Percentiles rank a stretch among this genome's conserved stretches.
Evolutionary conservation across 208 protist species (phyloP).

Genomic region (Leptomonas pyrrhocoris): DNA sequence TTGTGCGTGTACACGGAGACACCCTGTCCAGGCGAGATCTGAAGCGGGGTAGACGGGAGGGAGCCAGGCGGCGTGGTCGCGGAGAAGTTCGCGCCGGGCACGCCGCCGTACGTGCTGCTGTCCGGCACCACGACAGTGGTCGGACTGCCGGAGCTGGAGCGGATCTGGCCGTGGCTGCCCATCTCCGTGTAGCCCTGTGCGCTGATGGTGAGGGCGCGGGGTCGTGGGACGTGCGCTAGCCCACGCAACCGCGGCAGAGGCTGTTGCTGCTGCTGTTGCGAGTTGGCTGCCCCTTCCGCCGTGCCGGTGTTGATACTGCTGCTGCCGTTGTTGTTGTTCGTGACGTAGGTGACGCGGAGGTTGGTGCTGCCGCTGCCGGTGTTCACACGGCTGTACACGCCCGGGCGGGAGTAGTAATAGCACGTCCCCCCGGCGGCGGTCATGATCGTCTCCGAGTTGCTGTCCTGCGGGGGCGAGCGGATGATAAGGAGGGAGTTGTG

Average conservation of each 20-base stretch:
- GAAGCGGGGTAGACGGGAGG: constrained; percentile 6
- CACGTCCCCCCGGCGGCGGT: not conserved
- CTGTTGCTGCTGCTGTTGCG: constrained; percentile 22
- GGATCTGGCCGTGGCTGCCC: constrained; percentile 1
- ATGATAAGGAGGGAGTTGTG: constrained; percentile 24
- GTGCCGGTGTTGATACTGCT: not conserved
- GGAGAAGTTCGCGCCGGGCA: not conserved
- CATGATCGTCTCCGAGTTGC: not conserved
- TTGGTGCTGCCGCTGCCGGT: not conserved
- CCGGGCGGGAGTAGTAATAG: constrained; percentile 19
- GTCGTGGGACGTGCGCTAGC: constrained; percentile 29
- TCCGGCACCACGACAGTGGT: constrained; percentile 4
- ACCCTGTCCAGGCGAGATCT: not conserved
- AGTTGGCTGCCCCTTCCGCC: constrained; percentile 14
- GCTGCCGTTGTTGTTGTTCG: constrained; percentile 10
- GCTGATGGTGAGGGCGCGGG: constrained; percentile 11
- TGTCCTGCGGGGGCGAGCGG: constrained; percentile 23
- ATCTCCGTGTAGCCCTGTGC: constrained; percentile 3
- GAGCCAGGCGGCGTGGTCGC: constrained; percentile 10
- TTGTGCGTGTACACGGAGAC: not conserved
- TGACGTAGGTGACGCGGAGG: constrained; percentile 33
- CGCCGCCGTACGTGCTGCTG: constrained; percentile 12
- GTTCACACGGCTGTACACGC: not conserved
- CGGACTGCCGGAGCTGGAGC: constrained; percentile 13
- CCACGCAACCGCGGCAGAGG: constrained; percentile 1